Conservation (phyloP, 2,329 filamentous ascomycete genomes). For the Cladosporium halotolerans region DNA sequence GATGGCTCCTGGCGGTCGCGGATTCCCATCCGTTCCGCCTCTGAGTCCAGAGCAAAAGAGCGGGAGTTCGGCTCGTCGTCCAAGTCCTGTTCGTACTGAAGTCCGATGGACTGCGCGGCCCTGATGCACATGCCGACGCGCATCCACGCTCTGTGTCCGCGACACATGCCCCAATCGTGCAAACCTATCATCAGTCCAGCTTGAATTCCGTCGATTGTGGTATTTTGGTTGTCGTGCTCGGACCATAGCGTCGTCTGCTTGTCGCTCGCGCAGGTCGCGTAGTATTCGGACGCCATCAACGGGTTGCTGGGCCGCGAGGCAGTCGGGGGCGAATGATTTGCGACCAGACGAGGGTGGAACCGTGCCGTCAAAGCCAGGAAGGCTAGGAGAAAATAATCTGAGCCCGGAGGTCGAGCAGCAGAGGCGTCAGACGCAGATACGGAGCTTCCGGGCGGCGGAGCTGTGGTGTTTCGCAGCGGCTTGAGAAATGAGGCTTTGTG, state of each 20-base stretch:
- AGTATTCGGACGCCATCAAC: conserved; percentile 56
- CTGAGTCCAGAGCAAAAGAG: conserved; percentile 32
- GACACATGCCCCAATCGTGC: conserved; percentile 64
- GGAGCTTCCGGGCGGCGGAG: conserved; percentile 22
- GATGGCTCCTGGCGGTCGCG: conserved; percentile 17
- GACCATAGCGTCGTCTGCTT: conserved; percentile 41
- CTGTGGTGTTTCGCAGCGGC: conserved; percentile 34
- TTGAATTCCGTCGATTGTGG: conserved; percentile 59
- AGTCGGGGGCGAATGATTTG: conserved; percentile 48
- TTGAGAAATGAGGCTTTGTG: conserved; percentile 58
- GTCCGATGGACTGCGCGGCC: conserved; percentile 55
- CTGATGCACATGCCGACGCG: conserved; percentile 55
- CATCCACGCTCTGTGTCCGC: conserved; percentile 59
- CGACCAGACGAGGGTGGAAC: conserved; percentile 57
- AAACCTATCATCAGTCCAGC: conserved; percentile 64
- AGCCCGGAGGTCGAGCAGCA: conserved; percentile 46
- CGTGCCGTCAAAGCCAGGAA: conserved; percentile 64
- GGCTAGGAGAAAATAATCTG: conserved; percentile 53
- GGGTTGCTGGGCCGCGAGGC: conserved; percentile 44
- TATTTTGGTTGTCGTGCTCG: conserved; percentile 38
- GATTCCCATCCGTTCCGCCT: conserved; percentile 34
- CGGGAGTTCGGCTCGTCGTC: conserved; percentile 31
- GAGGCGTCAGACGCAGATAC: conserved; percentile 16
- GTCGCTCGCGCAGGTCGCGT: conserved; percentile 53
- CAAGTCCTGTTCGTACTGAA: conserved; percentile 51